phyloP scores from a whole-genome alignment of 768 basidiomycete species.

The Mycena filopes region DNA sequence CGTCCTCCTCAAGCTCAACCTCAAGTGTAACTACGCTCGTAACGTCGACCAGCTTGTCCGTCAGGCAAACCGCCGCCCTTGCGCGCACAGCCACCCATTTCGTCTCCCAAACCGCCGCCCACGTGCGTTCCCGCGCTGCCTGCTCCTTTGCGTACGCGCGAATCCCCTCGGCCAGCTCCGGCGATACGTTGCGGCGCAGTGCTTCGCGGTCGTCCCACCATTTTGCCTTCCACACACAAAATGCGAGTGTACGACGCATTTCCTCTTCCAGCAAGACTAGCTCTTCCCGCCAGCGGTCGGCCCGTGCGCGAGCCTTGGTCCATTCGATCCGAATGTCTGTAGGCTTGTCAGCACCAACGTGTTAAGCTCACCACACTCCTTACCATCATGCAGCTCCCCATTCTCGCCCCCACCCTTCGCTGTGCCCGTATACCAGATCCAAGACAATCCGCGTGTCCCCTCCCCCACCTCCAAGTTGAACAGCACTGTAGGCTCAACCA shows the following conservation, averaged over 20 bases:
- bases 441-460: background rate
- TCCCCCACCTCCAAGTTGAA: constrained; percentile 12
- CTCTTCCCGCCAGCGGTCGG: background rate
- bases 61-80: background rate
- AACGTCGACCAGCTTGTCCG: background rate
- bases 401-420: background rate
- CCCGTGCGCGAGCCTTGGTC: background rate
- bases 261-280: background rate
- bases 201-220: too few relatives aligned
- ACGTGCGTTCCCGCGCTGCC: background rate
- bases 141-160: background rate
- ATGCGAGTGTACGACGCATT: background rate
- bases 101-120: background rate
- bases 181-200: background rate
- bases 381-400: constrained; percentile 5
- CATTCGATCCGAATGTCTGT: too few relatives aligned
- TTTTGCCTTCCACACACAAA: background rate
- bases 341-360: too few relatives aligned
- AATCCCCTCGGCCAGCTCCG: background rate
- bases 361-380: too few relatives aligned
- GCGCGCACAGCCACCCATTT: too few relatives aligned
- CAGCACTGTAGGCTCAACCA: background rate
- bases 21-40: background rate
- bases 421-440: constrained; percentile 2
- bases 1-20: constrained; percentile 1